Conservation (phyloP, 106 monocot species). For the Dactylorhiza incarnata region DNA sequence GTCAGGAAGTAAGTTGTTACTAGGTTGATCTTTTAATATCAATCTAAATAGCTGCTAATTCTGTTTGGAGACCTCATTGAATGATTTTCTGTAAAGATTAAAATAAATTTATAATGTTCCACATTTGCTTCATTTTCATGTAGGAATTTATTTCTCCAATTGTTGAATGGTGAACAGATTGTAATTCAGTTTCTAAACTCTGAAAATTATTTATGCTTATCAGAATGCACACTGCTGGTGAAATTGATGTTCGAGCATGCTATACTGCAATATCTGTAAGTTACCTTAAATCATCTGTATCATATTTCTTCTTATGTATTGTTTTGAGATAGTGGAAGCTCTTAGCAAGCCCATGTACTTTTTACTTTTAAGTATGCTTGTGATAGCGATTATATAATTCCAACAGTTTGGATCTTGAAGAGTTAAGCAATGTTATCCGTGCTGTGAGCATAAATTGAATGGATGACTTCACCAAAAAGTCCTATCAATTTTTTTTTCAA, state of each 20-base stretch:
- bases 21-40: background rate
- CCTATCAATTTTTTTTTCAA: too few relatives aligned
- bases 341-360: background rate
- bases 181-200: background rate
- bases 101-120: background rate
- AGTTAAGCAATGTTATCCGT: background rate
- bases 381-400: background rate
- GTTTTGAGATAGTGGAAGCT: background rate
- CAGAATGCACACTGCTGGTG: constrained; percentile 94
- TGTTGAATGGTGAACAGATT: background rate
- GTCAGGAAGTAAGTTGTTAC: background rate
- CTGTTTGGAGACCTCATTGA: background rate
- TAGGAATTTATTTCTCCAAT: background rate
- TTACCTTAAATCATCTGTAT: background rate
- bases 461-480: background rate
- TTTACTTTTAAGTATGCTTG: background rate
- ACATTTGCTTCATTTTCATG: background rate
- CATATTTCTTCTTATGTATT: background rate
- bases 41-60: background rate
- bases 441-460: background rate
- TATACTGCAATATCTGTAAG: constrained; percentile 95
- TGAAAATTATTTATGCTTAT: constrained; percentile 12
- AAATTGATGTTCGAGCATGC: constrained; percentile 93
- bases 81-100: background rate
- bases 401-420: background rate